Percentiles rank a stretch among this genome's conserved stretches.
Conservation (phyloP, 352 stramenopile genomes). For the Phytopythium mirpurense region DNA sequence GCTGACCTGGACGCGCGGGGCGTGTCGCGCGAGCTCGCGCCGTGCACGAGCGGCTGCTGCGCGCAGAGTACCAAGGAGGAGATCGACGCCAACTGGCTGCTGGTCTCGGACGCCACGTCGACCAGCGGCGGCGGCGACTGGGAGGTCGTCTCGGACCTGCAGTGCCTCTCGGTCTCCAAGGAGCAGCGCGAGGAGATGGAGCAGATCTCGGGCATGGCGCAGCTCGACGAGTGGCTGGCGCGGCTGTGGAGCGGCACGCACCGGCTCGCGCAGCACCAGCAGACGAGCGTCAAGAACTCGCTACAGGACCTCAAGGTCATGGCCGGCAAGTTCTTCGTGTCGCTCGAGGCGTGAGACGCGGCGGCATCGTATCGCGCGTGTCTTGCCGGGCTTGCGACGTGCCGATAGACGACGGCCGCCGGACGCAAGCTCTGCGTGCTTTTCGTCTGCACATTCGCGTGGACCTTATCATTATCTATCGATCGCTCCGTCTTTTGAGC, state of each 20-base stretch:
- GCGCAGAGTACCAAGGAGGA: constrained; percentile 61
- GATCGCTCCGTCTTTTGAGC: no score
- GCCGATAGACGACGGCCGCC: no score
- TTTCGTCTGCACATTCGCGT: no score
- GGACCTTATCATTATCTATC: no score
- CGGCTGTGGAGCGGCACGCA: constrained; percentile 44
- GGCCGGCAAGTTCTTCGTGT: constrained; percentile 50
- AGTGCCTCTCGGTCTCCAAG: constrained; percentile 47
- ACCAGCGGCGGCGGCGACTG: constrained; percentile 46
- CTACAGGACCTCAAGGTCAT: constrained; percentile 53
- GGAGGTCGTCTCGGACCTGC: constrained; percentile 67
- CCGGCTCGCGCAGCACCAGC: constrained; percentile 22
- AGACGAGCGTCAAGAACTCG: constrained; percentile 51
- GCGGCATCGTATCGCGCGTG: neutral
- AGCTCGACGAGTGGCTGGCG: constrained; percentile 65
- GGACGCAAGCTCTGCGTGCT: no score
- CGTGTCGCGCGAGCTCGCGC: constrained; percentile 14
- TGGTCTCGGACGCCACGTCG: constrained; percentile 63
- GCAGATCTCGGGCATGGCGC: constrained; percentile 39
- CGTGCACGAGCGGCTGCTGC: constrained; percentile 62
- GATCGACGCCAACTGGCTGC: constrained; percentile 79
- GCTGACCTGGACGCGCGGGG: constrained; percentile 28
- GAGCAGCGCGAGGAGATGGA: constrained; percentile 64
- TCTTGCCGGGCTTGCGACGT: neutral
- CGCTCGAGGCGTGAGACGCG: constrained; percentile 17